A percentile compares a stretch with the other conserved stretches of the same genome.
Evolutionary conservation across 768 basidiomycete genomes (phyloP).

Genomic region (Termitomyces sp.): DNA sequence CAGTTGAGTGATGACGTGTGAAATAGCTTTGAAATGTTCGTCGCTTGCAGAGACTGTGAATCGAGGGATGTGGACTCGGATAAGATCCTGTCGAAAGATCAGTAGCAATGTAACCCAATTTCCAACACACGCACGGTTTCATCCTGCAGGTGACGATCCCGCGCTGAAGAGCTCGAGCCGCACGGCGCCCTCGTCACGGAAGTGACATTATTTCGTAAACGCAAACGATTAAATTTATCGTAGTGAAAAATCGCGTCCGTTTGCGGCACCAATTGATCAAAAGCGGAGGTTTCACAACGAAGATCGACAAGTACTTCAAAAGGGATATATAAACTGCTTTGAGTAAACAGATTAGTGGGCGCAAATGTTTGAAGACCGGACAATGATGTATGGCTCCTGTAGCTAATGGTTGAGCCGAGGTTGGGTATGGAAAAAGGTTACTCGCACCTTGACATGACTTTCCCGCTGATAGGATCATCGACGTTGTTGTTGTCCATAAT

Average conservation of each 20-base stretch:
- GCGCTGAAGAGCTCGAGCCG: constrained; percentile 28
- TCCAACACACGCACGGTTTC: constrained; percentile 45
- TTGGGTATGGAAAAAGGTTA: neutral
- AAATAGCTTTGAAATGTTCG: constrained; percentile 77
- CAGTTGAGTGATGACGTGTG: constrained; percentile 80
- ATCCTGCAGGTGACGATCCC: constrained; percentile 49
- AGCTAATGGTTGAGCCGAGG: neutral
- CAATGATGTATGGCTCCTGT: constrained; percentile 72
- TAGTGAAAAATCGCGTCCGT: constrained; percentile 82
- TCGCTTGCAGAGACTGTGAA: constrained; percentile 85
- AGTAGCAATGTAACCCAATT: neutral
- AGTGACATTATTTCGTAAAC: constrained; percentile 68
- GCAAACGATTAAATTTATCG: constrained; percentile 92
- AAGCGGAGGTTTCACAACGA: constrained; percentile 72
- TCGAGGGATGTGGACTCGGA: constrained; percentile 75
- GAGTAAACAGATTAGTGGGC: constrained; percentile 42
- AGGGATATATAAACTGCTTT: constrained; percentile 61
- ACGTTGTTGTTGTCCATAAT: constrained; percentile 76
- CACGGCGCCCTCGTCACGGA: constrained; percentile 33
- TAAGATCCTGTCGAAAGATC: constrained; percentile 55
- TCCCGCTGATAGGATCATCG: constrained; percentile 80
- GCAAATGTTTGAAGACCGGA: constrained; percentile 86
- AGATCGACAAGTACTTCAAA: constrained; percentile 86
- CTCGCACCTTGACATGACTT: constrained; percentile 78
- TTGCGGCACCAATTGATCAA: constrained; percentile 87